These are phyloP conservation scores for Salix exigua DNA, from an alignment of 345 rosid genomes.

Conservation along the genomic window DNA sequence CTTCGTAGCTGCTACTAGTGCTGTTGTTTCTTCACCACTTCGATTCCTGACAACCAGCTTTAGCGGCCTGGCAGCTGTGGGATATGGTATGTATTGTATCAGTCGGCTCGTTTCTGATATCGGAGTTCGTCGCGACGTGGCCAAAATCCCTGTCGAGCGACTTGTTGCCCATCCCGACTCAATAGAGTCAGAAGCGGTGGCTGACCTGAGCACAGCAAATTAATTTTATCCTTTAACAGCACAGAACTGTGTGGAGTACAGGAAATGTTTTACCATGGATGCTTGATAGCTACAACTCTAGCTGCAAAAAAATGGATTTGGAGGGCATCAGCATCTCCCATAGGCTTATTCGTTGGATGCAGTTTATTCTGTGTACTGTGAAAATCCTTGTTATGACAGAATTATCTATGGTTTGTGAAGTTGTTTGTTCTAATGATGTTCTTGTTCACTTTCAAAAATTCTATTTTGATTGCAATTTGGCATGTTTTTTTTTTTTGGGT, in stretches of 20 bases:
- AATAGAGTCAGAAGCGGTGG: not conserved
- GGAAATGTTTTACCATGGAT: not conserved
- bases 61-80: slow-evolving; percentile 50
- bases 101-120: slow-evolving; percentile 52
- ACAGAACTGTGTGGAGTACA: not conserved
- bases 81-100: slow-evolving; percentile 43
- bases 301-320: not conserved
- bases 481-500: too few species aligned
- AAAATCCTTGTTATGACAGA: not conserved
- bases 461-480: too few species aligned
- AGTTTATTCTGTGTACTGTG: not conserved
- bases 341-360: not conserved
- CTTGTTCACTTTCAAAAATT: too few species aligned
- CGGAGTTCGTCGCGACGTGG: slow-evolving; percentile 63
- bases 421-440: too few species aligned
- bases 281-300: not conserved
- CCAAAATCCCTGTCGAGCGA: slow-evolving; percentile 41
- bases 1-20: slow-evolving; percentile 44
- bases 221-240: not conserved
- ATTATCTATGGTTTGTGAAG: too few species aligned
- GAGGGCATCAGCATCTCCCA: not conserved
- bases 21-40: slow-evolving; percentile 45
- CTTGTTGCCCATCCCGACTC: slow-evolving; percentile 23
- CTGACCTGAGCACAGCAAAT: not conserved
- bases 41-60: slow-evolving; percentile 51